phyloP scores from a whole-genome alignment of 1,139 yeast species.

The Hanseniaspora sp. region DNA sequence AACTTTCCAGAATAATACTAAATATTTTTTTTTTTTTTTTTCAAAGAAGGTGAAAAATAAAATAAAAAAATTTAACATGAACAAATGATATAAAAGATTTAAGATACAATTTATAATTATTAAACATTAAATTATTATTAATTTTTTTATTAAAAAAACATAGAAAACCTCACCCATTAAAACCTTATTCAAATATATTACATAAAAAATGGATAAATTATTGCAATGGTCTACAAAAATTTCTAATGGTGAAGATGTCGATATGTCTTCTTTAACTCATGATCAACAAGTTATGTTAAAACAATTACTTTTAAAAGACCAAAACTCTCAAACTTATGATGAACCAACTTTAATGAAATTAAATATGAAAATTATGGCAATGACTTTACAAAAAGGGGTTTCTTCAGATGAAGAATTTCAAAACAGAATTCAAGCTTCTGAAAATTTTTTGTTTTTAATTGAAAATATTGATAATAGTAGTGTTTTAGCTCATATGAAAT shows the following conservation, averaged over 20 bases:
- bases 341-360: conserved; percentile 79
- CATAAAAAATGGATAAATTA: conserved; percentile 66
- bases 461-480: conserved; percentile 93
- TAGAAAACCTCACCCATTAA: too few species aligned
- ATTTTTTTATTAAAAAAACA: too few species aligned
- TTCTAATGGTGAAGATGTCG: conserved; percentile 56
- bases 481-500: conserved; percentile 67
- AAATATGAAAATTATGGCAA: conserved; percentile 49
- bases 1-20: neutral
- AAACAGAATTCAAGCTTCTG: conserved; percentile 64
- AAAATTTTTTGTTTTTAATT: conserved; percentile 85
- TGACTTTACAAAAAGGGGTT: conserved; percentile 7
- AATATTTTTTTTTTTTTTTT: too few species aligned
- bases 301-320: conserved; percentile 10
- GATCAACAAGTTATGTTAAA: conserved; percentile 13
- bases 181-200: too few species aligned
- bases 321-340: conserved; percentile 35
- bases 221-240: conserved; percentile 86
- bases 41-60: too few species aligned
- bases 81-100: neutral
- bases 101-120: too few species aligned
- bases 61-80: neutral
- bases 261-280: conserved; percentile 28
- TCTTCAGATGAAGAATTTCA: conserved; percentile 54
- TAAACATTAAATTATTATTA: too few species aligned